phyloP scores from a whole-genome alignment of 1,139 yeast species.

The Yamadazyma buinensis region DNA sequence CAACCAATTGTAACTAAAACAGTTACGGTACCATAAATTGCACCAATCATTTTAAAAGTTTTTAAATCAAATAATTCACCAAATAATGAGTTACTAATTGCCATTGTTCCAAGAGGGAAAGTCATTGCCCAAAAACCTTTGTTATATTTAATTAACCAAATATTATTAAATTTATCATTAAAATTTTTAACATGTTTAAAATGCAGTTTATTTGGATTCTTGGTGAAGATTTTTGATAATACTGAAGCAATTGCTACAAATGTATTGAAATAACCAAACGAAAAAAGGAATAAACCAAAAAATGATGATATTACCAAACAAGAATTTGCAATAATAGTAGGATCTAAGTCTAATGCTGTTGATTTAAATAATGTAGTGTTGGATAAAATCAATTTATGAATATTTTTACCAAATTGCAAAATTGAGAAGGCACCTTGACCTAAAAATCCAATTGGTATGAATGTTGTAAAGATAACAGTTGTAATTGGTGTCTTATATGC shows the following conservation, averaged over 20 bases:
- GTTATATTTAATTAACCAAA: constrained; percentile 37
- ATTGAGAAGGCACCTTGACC: constrained; percentile 82
- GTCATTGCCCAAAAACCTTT: constrained; percentile 83
- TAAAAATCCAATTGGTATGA: constrained; percentile 36
- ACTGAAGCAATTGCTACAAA: constrained; percentile 48
- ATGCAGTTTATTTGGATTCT: constrained; percentile 18
- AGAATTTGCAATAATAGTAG: constrained; percentile 15
- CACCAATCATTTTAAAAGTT: constrained; percentile 58
- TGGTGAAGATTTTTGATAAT: constrained; percentile 34
- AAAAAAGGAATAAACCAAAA: constrained; percentile 46
- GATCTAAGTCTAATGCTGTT: neutral
- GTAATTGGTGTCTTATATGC: constrained; percentile 57
- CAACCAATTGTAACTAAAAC: constrained; percentile 29
- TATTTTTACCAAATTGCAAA: constrained; percentile 49
- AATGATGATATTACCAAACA: constrained; percentile 19
- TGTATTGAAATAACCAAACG: constrained; percentile 65
- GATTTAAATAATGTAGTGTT: constrained; percentile 3
- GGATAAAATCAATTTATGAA: constrained; percentile 16
- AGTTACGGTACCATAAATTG: constrained; percentile 51
- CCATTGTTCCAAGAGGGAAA: constrained; percentile 87
- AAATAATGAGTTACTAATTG: constrained; percentile 54
- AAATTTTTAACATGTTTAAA: constrained; percentile 18
- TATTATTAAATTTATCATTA: constrained; percentile 17
- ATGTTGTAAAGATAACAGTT: constrained; percentile 22
- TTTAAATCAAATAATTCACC: constrained; percentile 36